Evolutionary conservation across 345 rosid species (phyloP).

Genomic region (Cardamine chenopodiifolia): DNA sequence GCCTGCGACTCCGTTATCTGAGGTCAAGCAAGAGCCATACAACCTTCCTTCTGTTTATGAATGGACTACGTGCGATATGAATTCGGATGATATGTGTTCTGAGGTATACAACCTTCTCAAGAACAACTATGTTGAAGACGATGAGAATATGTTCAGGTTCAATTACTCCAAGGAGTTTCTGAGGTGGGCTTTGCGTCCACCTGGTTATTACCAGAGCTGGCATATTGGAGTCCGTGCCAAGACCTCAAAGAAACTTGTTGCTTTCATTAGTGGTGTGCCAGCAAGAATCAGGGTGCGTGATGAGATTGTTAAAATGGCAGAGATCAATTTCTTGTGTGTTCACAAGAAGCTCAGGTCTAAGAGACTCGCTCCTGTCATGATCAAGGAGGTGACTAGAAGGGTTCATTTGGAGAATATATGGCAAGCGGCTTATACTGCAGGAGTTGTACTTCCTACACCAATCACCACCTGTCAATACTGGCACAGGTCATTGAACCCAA

Average conservation of each 20-base stretch:
- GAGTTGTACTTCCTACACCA: slow-evolving; percentile 91
- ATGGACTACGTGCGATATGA: slow-evolving; percentile 89
- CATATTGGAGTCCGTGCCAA: slow-evolving; percentile 92
- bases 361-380: slow-evolving; percentile 96
- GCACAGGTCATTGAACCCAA: slow-evolving; percentile 96
- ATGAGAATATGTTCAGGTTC: slow-evolving; percentile 96
- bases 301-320: slow-evolving; percentile 84
- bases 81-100: slow-evolving; percentile 66
- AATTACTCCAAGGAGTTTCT: slow-evolving; percentile 95
- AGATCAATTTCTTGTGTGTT: slow-evolving; percentile 92
- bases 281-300: slow-evolving; percentile 82
- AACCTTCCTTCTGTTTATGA: slow-evolving; percentile 78
- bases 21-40: slow-evolving; percentile 90
- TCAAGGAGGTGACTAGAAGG: slow-evolving; percentile 93
- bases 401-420: slow-evolving; percentile 90
- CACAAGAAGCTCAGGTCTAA: slow-evolving; percentile 94
- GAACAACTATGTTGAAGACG: slow-evolving; percentile 90
- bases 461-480: slow-evolving; percentile 88
- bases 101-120: slow-evolving; percentile 80
- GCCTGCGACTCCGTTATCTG: slow-evolving; percentile 60
- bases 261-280: slow-evolving; percentile 87
- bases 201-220: slow-evolving; percentile 80
- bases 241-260: slow-evolving; percentile 79
- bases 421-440: slow-evolving; percentile 98
- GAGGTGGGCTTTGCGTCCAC: slow-evolving; percentile 87